Evolutionary conservation across 148 eudicot genomes (phyloP), one percentile per base, ranked within the genome.

Genomic region (Vaccinium myrtillus): DNA sequence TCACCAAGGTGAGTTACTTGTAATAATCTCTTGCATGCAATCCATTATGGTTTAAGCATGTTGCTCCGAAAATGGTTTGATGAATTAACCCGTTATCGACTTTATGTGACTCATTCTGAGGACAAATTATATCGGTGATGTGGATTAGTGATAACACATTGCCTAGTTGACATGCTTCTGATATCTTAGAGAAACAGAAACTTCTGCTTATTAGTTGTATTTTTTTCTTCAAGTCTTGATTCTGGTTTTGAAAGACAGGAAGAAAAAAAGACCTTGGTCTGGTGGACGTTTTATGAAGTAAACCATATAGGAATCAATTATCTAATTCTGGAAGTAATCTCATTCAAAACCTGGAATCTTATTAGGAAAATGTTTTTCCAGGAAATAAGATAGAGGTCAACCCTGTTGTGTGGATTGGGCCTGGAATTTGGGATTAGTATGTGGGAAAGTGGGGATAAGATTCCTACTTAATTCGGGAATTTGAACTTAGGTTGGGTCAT

Each of bases 1-100:
- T 88, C 87, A 94, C 25, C 46, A 85, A 91, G 98, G 99, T 84
- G 87, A 91, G 94, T 85, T 25, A 25, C 39, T 83, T 30, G 67
- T 67, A 18, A 18, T 32, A 0, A 0, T 8, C 54, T 73, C 80
- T 49, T 55, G 70, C 75, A 19, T 21, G 8, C 51, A 12, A 2
- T 58, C 48, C 4, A 18, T 39, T 78, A 58, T 46, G 55, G 30
- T 23, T 61, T 74, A 49, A 76, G 21, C 82, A 53, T 82, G 53
- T 63, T 82, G 32, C 13, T 18, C 19, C 5, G 74, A 21, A 16
- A 51, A 12, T 81, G 30, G 63, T 75, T 61, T 55, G 16, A 25
- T 56, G 69, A 49, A 43, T 51, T 39, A 18, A 54, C 39, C 46
- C 13, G 16, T 65, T 14, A 8, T 25, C 63, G 46, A 30, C n/a